Percentiles rank a stretch among this genome's conserved stretches.
These are phyloP conservation scores for Pseudocercospora crystallina DNA, from an alignment of 2,329 filamentous ascomycete genomes.

Conservation along the genomic window DNA sequence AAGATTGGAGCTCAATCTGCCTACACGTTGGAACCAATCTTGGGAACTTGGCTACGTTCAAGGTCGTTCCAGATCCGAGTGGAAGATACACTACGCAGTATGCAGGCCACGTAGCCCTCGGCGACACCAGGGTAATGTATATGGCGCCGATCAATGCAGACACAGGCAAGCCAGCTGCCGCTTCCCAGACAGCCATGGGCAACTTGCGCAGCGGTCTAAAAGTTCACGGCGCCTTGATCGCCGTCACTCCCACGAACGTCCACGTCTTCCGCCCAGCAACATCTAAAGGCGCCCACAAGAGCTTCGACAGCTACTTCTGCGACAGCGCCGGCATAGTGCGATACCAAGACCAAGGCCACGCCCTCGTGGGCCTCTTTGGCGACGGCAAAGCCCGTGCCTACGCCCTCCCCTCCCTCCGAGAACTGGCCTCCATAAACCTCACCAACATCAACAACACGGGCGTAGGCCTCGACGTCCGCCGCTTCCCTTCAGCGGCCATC, in stretches of 20 bases:
- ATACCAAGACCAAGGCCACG: slow-evolving; percentile 69
- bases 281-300: slow-evolving; percentile 86
- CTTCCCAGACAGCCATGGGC: slow-evolving; percentile 73
- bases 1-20: slow-evolving; percentile 90
- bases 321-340: slow-evolving; percentile 76
- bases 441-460: slow-evolving; percentile 48
- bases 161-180: slow-evolving; percentile 71
- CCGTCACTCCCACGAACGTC: slow-evolving; percentile 71
- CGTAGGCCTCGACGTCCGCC: slow-evolving; percentile 64
- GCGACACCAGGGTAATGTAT: slow-evolving; percentile 65
- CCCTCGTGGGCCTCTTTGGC: slow-evolving; percentile 79
- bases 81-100: slow-evolving; percentile 71
- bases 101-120: slow-evolving; percentile 66
- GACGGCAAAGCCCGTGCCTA: slow-evolving; percentile 78
- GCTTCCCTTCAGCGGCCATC: slow-evolving; percentile 69
- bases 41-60: slow-evolving; percentile 85
- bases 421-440: slow-evolving; percentile 69
- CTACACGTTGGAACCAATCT: slow-evolving; percentile 87
- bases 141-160: slow-evolving; percentile 79
- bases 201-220: slow-evolving; percentile 71
- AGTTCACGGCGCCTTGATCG: slow-evolving; percentile 78
- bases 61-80: slow-evolving; percentile 71
- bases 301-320: slow-evolving; percentile 80
- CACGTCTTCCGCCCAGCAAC: slow-evolving; percentile 83
- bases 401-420: slow-evolving; percentile 83